Base-by-base conservation (phyloP, 176 grass and related monocot species). In the Phragmites australis region DNA sequence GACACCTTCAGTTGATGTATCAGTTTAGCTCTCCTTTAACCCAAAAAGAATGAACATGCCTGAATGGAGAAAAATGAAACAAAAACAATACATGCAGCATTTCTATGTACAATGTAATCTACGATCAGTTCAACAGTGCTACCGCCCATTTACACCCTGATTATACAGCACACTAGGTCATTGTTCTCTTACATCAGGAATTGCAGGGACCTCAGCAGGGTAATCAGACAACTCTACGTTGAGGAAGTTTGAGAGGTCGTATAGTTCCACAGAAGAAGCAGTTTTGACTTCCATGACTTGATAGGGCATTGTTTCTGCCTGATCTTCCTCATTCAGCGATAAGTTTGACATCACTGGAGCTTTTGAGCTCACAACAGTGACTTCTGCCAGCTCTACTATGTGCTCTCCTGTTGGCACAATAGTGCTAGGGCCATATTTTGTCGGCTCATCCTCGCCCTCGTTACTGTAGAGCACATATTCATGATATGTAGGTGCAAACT, bases 401-500 rank as follows among this genome's bases (percentile, higher is more conserved):
- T 91, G 82, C 66, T 88, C 89, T 41, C 82, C 91, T 1, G 87
- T 90, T 50, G 84, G 82, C 48, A 93, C 82, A 8, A 97, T 61
- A 16, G 87, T 91, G 57, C 87, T 75, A 18, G 94, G 88, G 58
- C 87, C 80, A 54, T 97, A 93, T 83, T 97, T 97, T 51, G 76
- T 88, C 6, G 73, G 84, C 18, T 84, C 86, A 64, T 86, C 77
- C 51, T 91, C 91, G 27, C 70, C 80, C 6, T 82, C 65, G 0
- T 91, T 91, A 75, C 86, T 97, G 78, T 97, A 97, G 26, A 97
- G 84, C 53, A 91, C 91, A 78, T 97, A 97, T 42, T 97, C 94
- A 81, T 93, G 94, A 87, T 97, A 97, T 19, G 89, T 97, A 29
- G 94, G 94, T 17, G 94, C 91, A 84, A 97, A 97, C 91, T 93